These are phyloP conservation scores for Trypanosoma platydactyli DNA, from an alignment of 208 protist genomes.

Conservation along the genomic window DNA sequence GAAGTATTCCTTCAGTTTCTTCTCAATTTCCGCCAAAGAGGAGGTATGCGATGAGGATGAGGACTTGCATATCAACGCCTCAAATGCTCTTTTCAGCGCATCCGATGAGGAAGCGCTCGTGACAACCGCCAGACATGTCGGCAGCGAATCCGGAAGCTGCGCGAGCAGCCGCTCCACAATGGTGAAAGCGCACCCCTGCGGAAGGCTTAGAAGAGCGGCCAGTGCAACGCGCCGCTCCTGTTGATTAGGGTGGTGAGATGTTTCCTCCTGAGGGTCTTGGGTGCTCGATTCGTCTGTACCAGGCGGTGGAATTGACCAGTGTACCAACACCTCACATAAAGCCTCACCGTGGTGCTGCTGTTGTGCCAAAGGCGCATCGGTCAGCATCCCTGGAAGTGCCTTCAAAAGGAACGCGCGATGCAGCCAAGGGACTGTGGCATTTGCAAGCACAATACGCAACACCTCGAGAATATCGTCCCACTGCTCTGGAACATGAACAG, in stretches of 20 bases:
- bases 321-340: conserved; percentile 26
- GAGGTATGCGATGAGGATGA: not conserved
- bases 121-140: conserved; percentile 30
- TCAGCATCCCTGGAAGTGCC: conserved; percentile 26
- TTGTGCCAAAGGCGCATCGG: not conserved
- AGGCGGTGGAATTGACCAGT: conserved; percentile 5
- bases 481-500: conserved; percentile 21
- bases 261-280: not conserved
- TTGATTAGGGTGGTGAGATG: not conserved
- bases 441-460: conserved; percentile 15
- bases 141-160: conserved; percentile 28
- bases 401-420: conserved; percentile 34
- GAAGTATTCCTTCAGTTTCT: conserved; percentile 25
- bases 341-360: conserved; percentile 2
- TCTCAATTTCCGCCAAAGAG: conserved; percentile 21
- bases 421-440: conserved; percentile 23
- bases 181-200: not conserved
- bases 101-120: conserved; percentile 17
- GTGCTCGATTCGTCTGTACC: not conserved
- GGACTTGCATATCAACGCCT: conserved; percentile 15
- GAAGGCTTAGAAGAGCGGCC: conserved; percentile 28
- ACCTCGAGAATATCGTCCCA: conserved; percentile 20
- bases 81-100: conserved; percentile 25
- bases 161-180: conserved; percentile 24
- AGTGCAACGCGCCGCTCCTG: conserved; percentile 29